Evolutionary conservation across 2,329 filamentous ascomycete genomes (phyloP).

Genomic region (Talaromyces sp.): DNA sequence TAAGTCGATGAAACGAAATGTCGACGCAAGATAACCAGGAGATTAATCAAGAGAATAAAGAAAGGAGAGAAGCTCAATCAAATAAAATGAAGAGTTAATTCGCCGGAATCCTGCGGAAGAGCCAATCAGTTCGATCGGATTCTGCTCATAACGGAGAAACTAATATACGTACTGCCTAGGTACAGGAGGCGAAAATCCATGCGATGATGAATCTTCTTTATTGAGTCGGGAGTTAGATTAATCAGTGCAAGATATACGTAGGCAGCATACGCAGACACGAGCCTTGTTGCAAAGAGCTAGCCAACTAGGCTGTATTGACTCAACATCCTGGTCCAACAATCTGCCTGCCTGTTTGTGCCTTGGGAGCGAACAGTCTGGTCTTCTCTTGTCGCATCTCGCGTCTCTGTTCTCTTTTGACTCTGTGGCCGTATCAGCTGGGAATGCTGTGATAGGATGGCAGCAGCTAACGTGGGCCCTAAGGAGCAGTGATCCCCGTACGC

Average conservation of each 20-base stretch:
- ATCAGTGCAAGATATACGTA: not conserved
- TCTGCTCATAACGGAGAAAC: slow-evolving; percentile 5
- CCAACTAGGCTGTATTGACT: not conserved
- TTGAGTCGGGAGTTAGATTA: not conserved
- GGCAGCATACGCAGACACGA: not conserved
- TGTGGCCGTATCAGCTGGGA: slow-evolving; percentile 2
- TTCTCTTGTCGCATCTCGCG: slow-evolving; percentile 9
- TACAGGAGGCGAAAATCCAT: slow-evolving; percentile 4
- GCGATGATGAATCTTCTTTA: not conserved
- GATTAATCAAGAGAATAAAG: not conserved
- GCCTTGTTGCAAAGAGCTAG: not conserved
- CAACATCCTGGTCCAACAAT: not conserved
- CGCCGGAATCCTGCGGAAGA: slow-evolving; percentile 10
- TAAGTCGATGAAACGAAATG: not conserved
- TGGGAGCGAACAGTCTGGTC: not conserved
- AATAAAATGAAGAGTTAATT: not conserved
- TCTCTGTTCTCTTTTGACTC: slow-evolving; percentile 4
- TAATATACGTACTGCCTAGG: not conserved
- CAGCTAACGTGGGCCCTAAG: slow-evolving; percentile 12
- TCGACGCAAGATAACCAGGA: not conserved
- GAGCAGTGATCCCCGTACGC: slow-evolving; percentile 6
- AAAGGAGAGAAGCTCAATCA: not conserved
- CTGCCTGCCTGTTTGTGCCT: not conserved
- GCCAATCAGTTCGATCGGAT: slow-evolving; percentile 2
- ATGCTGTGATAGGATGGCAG: slow-evolving; percentile 5